Evolutionary conservation across 106 monocot genomes (phyloP), one percentile per base, ranked within the genome.

Genomic region (Acanthochlamys bracteata): DNA sequence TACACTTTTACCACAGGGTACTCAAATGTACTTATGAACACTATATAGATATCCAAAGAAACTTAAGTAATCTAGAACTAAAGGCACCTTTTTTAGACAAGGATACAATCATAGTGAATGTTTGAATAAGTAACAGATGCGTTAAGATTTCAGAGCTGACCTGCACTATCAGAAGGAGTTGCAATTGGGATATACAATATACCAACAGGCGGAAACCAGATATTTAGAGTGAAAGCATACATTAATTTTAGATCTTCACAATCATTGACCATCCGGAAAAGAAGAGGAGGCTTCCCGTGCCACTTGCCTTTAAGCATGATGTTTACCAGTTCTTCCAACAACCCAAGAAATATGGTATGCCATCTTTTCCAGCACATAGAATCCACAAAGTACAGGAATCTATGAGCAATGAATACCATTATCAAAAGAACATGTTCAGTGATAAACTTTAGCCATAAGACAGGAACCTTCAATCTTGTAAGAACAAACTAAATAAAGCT

Each of bases 21-120:
- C 13, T 43, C 13, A 8, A 43, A 7, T 7, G 10, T 49, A 49
- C 49, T 14, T 49, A 12, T 49, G 17, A 4, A 49, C 17, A 49
- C 17, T 17, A 49, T 14, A 14, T 4, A 49, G 12, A 49, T 49
- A 49, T 17, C 2, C 49, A 49, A 49, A 49, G 17, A 12, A 49
- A 49, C 49, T 49, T 4, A 9, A 14, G 9, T 49, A 49, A 12
- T 12, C 12, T 12, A 49, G 17, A 49, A 49, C 2, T 12, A 49
- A 49, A 10, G 49, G 17, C 17, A 14, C 2, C 17, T 10, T 59
- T 63, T 39, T 6, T 46, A 60, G 52, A n/a, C 52, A 19, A 83
- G 94, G 94, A 95, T 95, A 95, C 95, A 61, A 41, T 96, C 90
- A 80, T 22, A 80, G 43, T 69, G 72, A 11, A 69, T 78, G 80